A percentile compares a stretch with the other conserved stretches of the same genome.
phyloP scores from a whole-genome alignment of 768 basidiomycete genomes.

The Lepiota venenata region DNA sequence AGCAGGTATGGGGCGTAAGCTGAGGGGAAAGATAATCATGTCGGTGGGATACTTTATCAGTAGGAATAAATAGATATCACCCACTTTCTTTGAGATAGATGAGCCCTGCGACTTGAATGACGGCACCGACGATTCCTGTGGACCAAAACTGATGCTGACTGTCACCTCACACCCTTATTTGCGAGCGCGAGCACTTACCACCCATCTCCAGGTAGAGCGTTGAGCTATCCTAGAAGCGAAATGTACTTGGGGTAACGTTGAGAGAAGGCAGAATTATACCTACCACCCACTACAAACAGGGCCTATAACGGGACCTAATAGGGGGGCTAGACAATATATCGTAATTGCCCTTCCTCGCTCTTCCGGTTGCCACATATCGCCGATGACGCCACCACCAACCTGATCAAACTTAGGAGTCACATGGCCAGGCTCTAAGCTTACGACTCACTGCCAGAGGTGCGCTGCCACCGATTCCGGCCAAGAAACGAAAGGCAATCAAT shows the following conservation, averaged over 20 bases:
- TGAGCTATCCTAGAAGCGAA: conserved; percentile 45
- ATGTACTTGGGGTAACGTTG: conserved; percentile 9
- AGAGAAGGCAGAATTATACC: conserved; percentile 8
- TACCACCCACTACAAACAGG: conserved; percentile 62
- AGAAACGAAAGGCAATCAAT: conserved; percentile 64
- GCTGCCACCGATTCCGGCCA: conserved; percentile 69
- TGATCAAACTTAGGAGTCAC: conserved; percentile 11
- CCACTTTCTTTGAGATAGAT: conserved; percentile 62
- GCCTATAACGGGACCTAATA: conserved; percentile 64
- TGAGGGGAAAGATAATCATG: conserved; percentile 28
- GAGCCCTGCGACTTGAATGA: conserved; percentile 52
- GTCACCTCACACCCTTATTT: background rate
- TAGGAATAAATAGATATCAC: conserved; percentile 14
- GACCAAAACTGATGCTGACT: conserved; percentile 53
- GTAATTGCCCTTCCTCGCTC: conserved; percentile 63
- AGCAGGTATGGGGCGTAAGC: conserved; percentile 42
- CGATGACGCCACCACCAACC: conserved; percentile 66
- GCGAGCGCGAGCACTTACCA: conserved; percentile 36
- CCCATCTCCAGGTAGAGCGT: conserved; percentile 69
- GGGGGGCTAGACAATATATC: conserved; percentile 60
- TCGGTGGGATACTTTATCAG: conserved; percentile 1
- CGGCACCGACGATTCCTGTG: conserved; percentile 52
- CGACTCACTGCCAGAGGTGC: conserved; percentile 59
- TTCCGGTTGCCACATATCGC: conserved; percentile 61
- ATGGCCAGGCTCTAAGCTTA: conserved; percentile 20